These are phyloP conservation scores for Paramecium biaurelia DNA, from an alignment of 73 alveolate species.

Conservation along the genomic window DNA sequence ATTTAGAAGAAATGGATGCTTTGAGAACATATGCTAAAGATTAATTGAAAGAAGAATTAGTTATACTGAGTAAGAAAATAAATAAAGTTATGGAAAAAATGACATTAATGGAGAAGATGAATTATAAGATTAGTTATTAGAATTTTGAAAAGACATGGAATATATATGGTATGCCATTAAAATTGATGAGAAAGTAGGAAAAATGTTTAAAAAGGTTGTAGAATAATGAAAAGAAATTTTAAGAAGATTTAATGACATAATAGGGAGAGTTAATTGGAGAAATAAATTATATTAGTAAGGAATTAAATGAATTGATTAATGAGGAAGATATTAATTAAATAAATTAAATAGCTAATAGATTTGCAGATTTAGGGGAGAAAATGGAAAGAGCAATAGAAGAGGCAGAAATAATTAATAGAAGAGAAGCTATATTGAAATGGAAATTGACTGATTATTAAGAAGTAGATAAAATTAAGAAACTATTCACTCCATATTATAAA, in stretches of 20 bases:
- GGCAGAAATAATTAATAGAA: constrained; percentile 71
- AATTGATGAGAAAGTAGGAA: constrained; percentile 65
- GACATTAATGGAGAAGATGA: constrained; percentile 73
- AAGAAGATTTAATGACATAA: constrained; percentile 64
- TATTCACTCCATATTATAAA: constrained; percentile 70
- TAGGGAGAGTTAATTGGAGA: constrained; percentile 48
- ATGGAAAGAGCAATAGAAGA: constrained; percentile 73
- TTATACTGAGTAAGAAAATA: constrained; percentile 61
- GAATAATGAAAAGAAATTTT: constrained; percentile 72
- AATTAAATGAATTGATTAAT: constrained; percentile 60
- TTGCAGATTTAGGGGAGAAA: constrained; percentile 67
- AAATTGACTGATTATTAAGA: constrained; percentile 71
- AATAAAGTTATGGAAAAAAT: constrained; percentile 72
- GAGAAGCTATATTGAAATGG: constrained; percentile 77
- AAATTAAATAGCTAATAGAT: constrained; percentile 38
- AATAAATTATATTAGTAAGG: constrained; percentile 51
- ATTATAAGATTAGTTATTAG: constrained; percentile 69
- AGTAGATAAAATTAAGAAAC: constrained; percentile 62
- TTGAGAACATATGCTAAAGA: constrained; percentile 69
- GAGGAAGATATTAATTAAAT: constrained; percentile 61
- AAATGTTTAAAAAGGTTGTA: constrained; percentile 68
- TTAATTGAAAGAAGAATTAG: constrained; percentile 68
- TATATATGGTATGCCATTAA: constrained; percentile 71
- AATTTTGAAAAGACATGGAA: constrained; percentile 77
- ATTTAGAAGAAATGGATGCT: constrained; percentile 77